Conservation (phyloP, 2,329 filamentous ascomycete species). For the Ascochyta clinopodiicola region DNA sequence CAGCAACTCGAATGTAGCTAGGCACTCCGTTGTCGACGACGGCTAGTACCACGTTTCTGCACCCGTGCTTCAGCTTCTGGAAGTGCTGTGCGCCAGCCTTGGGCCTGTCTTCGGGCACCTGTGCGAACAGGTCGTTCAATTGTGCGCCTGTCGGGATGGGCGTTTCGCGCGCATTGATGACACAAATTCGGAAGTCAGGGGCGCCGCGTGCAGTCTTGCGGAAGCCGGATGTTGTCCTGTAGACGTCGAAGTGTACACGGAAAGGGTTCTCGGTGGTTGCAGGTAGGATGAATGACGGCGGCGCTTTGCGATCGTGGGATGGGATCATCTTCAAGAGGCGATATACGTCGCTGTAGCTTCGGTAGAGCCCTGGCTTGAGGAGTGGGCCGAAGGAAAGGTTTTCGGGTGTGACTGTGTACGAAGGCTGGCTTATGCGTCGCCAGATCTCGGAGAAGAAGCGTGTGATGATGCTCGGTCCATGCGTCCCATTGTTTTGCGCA, state of each 20-base stretch:
- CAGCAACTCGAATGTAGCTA: slow-evolving; percentile 82
- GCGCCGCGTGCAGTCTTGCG: slow-evolving; percentile 78
- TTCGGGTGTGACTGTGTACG: slow-evolving; percentile 23
- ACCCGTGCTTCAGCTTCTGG: slow-evolving; percentile 80
- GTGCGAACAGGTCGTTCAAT: slow-evolving; percentile 73
- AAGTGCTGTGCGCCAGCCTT: slow-evolving; percentile 66
- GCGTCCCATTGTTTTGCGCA: slow-evolving; percentile 6
- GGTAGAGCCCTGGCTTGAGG: slow-evolving; percentile 60
- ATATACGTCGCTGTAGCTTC: slow-evolving; percentile 72
- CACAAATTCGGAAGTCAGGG: slow-evolving; percentile 85
- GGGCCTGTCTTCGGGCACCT: slow-evolving; percentile 73
- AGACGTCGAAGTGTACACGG: slow-evolving; percentile 79
- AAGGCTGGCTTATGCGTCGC: slow-evolving; percentile 36
- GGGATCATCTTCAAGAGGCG: slow-evolving; percentile 76
- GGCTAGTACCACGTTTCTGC: slow-evolving; percentile 82
- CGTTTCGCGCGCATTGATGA: slow-evolving; percentile 77
- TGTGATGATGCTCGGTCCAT: slow-evolving; percentile 32
- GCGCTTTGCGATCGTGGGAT: slow-evolving; percentile 66
- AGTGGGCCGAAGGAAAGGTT: slow-evolving; percentile 55
- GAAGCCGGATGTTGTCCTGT: slow-evolving; percentile 73
- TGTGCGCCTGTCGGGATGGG: slow-evolving; percentile 76
- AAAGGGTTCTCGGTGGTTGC: slow-evolving; percentile 62
- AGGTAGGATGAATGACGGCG: slow-evolving; percentile 43
- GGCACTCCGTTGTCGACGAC: slow-evolving; percentile 89
- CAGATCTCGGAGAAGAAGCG: slow-evolving; percentile 47